Conservation (phyloP, 2,329 filamentous ascomycete genomes). For the Dendrostoma leiphaemia region DNA sequence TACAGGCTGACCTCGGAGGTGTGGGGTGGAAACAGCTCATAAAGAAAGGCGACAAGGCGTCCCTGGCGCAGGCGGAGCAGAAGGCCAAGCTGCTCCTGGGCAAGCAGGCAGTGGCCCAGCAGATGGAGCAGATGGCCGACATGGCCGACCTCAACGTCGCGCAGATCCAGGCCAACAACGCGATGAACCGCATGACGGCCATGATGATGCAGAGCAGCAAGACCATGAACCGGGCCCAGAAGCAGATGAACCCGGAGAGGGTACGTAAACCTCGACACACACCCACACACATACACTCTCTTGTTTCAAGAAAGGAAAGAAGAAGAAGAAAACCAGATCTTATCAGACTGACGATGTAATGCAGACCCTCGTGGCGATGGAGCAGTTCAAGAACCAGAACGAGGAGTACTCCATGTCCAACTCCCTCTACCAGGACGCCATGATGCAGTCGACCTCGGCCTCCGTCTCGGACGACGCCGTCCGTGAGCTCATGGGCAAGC, state of each 20-base stretch:
- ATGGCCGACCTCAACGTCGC: slow-evolving; percentile 60
- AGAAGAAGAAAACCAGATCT: neutral
- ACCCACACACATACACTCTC: too few relatives aligned
- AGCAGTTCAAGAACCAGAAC: slow-evolving; percentile 61
- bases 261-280: too few relatives aligned
- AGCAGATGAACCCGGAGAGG: slow-evolving; percentile 57
- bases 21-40: slow-evolving; percentile 37
- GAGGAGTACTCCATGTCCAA: slow-evolving; percentile 64
- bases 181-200: slow-evolving; percentile 63
- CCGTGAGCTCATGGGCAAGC: slow-evolving; percentile 78
- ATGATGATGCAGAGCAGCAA: slow-evolving; percentile 61
- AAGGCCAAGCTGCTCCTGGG: slow-evolving; percentile 62
- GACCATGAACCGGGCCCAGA: slow-evolving; percentile 58
- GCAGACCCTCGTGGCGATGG: slow-evolving; percentile 57
- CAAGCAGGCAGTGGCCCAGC: slow-evolving; percentile 59
- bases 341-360: too few relatives aligned
- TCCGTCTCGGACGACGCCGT: slow-evolving; percentile 79
- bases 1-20: neutral
- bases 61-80: slow-evolving; percentile 51
- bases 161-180: slow-evolving; percentile 63
- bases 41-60: slow-evolving; percentile 55
- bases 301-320: too few relatives aligned
- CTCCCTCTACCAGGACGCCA: slow-evolving; percentile 83
- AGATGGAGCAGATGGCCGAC: slow-evolving; percentile 65
- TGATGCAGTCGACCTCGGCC: slow-evolving; percentile 71